These are phyloP conservation scores for Gilbertella persicaria DNA, from an alignment of 371 early-diverging fungal species.

Conservation along the genomic window DNA sequence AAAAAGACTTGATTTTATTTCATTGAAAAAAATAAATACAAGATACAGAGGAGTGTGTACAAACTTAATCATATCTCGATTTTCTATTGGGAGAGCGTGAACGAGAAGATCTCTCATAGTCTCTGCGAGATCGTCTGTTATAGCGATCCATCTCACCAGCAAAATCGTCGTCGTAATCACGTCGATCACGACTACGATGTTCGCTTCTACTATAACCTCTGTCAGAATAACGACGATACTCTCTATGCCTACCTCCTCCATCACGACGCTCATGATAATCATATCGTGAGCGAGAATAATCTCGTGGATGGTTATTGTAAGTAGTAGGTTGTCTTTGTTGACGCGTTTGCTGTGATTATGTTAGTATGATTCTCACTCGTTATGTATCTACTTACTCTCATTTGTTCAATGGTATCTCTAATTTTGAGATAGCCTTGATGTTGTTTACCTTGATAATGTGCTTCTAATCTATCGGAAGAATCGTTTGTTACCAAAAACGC, in stretches of 20 bases:
- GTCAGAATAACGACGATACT: slow-evolving; percentile 54
- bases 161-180: slow-evolving; percentile 34
- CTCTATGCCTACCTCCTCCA: slow-evolving; percentile 56
- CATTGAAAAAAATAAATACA: neutral
- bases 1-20: neutral
- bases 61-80: slow-evolving; percentile 25
- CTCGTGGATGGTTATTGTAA: slow-evolving; percentile 8
- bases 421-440: slow-evolving; percentile 86
- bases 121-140: slow-evolving; percentile 36
- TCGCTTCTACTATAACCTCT: slow-evolving; percentile 43
- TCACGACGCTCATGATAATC: slow-evolving; percentile 55
- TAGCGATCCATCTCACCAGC: slow-evolving; percentile 38
- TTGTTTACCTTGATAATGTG: slow-evolving; percentile 88
- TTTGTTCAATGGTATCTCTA: slow-evolving; percentile 76
- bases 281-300: slow-evolving; percentile 50
- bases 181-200: slow-evolving; percentile 35
- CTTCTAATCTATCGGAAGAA: slow-evolving; percentile 79
- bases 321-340: slow-evolving; percentile 14
- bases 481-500: slow-evolving; percentile 87
- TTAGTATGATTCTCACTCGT: slow-evolving; percentile 9
- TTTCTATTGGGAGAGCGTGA: slow-evolving; percentile 29
- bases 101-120: slow-evolving; percentile 32
- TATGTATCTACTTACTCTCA: slow-evolving; percentile 52
- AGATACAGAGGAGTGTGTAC: neutral
- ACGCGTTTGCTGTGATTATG: slow-evolving; percentile 13